A percentile compares a stretch with the other conserved stretches of the same genome.
phyloP scores from a whole-genome alignment of 2,329 filamentous ascomycete species.

The Claviceps fusiformis region DNA sequence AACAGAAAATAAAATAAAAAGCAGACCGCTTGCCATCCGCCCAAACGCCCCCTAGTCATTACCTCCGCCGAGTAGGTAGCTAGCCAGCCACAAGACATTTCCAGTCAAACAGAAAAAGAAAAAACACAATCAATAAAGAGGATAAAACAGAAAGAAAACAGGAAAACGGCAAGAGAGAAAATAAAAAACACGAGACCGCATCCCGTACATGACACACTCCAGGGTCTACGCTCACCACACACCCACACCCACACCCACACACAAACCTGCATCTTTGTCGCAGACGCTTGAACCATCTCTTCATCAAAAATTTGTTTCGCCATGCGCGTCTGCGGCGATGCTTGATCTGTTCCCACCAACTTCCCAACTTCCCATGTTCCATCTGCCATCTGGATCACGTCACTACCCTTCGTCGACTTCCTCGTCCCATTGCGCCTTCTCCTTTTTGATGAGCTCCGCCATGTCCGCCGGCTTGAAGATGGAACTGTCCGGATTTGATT shows the following conservation, averaged over 20 bases:
- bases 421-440: slow-evolving; percentile 71
- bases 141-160: not conserved
- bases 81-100: not conserved
- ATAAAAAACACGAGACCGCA: no score
- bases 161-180: no score
- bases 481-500: slow-evolving; percentile 46
- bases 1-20: no score
- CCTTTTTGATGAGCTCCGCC: slow-evolving; percentile 58
- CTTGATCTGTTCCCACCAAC: not conserved
- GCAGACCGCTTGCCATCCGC: not conserved
- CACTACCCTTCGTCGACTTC: slow-evolving; percentile 53
- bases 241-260: no score
- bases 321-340: not conserved
- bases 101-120: not conserved
- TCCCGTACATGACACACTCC: no score
- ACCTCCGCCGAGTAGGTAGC: not conserved
- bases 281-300: not conserved
- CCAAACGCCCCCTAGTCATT: not conserved
- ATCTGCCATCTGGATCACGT: not conserved
- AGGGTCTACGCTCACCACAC: no score
- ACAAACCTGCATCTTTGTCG: no score
- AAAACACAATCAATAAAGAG: not conserved
- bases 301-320: not conserved
- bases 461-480: slow-evolving; percentile 67
- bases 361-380: not conserved